These are phyloP conservation scores for Ogataea saltuana DNA, from an alignment of 805 yeast genomes.

Conservation along the genomic window DNA sequence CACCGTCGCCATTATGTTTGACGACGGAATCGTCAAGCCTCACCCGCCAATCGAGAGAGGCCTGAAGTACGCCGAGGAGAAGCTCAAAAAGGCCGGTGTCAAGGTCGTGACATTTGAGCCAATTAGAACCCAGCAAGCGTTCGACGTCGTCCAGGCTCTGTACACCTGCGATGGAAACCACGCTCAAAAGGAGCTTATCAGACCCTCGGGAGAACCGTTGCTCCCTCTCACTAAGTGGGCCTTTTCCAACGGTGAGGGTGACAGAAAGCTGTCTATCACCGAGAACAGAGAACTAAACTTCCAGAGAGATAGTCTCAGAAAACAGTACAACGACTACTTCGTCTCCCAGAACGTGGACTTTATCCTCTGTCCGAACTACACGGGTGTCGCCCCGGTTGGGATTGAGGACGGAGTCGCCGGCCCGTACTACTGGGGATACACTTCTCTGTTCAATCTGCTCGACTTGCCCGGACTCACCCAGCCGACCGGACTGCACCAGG, in stretches of 20 bases:
- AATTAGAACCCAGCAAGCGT: constrained; percentile 57
- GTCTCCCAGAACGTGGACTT: constrained; percentile 60
- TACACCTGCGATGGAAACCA: constrained; percentile 71
- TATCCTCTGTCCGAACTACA: constrained; percentile 66
- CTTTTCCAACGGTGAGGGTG: constrained; percentile 59
- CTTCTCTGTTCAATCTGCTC: constrained; percentile 68
- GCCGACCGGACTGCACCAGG: constrained; percentile 64
- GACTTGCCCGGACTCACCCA: constrained; percentile 68
- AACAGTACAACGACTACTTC: constrained; percentile 55
- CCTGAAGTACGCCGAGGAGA: constrained; percentile 52
- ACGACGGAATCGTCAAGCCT: constrained; percentile 66
- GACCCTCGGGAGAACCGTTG: constrained; percentile 69
- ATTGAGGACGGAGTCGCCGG: constrained; percentile 43
- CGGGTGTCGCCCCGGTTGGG: constrained; percentile 70
- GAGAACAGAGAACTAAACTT: constrained; percentile 58
- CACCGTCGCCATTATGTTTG: constrained; percentile 62
- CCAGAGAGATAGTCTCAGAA: constrained; percentile 59
- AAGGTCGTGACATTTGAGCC: constrained; percentile 58
- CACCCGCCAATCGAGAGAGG: constrained; percentile 65
- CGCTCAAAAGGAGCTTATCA: constrained; percentile 51
- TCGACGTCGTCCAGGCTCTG: constrained; percentile 55
- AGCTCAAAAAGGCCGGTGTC: constrained; percentile 59
- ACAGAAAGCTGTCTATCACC: constrained; percentile 42
- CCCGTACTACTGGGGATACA: constrained; percentile 78
- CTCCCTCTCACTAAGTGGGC: constrained; percentile 63